phyloP scores from a whole-genome alignment of 2,329 filamentous ascomycete genomes.

The Fusarium pseudocircinatum region DNA sequence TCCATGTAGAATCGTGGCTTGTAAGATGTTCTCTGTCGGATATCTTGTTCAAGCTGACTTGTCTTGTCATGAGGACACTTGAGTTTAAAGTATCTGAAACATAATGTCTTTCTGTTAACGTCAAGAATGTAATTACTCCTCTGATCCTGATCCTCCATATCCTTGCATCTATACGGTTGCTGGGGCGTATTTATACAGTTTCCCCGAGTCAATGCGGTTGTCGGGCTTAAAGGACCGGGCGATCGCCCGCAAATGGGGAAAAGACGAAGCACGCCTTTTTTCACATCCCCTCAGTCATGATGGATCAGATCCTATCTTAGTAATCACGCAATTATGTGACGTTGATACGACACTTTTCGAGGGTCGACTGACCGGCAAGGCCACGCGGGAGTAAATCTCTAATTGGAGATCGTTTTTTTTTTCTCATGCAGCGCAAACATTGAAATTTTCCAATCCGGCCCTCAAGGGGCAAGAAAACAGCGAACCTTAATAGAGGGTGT shows the following conservation, averaged over 20 bases:
- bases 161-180: conserved; percentile 25
- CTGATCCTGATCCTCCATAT: conserved; percentile 3
- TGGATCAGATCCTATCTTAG: conserved; percentile 28
- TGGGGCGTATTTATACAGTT: conserved; percentile 1
- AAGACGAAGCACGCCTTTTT: conserved; percentile 2
- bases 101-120: not conserved
- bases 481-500: too few species aligned
- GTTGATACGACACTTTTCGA: conserved; percentile 8
- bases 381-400: not conserved
- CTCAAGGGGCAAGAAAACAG: too few species aligned
- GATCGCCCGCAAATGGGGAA: conserved; percentile 38
- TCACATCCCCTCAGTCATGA: conserved; percentile 35
- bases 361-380: not conserved
- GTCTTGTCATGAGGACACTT: not conserved
- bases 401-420: not conserved
- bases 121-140: not conserved
- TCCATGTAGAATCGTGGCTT: not conserved
- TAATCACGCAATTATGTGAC: conserved; percentile 33
- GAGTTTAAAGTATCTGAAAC: not conserved
- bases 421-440: not conserved
- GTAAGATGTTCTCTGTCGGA: not conserved
- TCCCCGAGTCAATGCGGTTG: conserved; percentile 35
- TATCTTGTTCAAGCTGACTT: not conserved
- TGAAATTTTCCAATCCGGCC: not conserved
- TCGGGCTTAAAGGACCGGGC: conserved; percentile 26